Conservation (phyloP, 73 alveolate genomes). For the Paramecium sexaurelia region DNA sequence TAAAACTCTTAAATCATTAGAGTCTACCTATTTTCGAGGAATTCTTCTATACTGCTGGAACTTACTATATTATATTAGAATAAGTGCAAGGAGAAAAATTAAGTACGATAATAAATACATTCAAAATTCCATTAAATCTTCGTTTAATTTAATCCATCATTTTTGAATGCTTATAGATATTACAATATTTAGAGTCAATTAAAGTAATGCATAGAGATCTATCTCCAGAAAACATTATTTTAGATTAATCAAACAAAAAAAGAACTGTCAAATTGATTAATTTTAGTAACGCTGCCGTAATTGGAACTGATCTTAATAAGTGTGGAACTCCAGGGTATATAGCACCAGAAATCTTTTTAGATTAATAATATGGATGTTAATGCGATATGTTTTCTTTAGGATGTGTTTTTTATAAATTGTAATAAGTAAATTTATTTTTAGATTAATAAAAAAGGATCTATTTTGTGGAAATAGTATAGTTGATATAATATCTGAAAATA, state of each 20-base stretch:
- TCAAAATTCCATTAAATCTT: background rate
- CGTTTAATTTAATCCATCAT: background rate
- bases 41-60: background rate
- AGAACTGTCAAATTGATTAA: background rate
- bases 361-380: background rate
- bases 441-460: background rate
- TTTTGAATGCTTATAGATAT: background rate
- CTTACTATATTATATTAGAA: background rate
- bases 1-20: background rate
- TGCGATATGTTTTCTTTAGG: slow-evolving; percentile 63
- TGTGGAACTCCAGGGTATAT: slow-evolving; percentile 66
- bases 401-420: slow-evolving; percentile 56
- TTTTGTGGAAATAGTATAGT: background rate
- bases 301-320: background rate
- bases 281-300: background rate
- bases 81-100: background rate
- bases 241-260: background rate
- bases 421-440: background rate
- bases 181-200: background rate
- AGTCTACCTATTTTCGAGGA: background rate
- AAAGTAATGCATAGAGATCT: slow-evolving; percentile 53
- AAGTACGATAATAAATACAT: background rate
- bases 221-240: slow-evolving; percentile 47
- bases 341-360: slow-evolving; percentile 56
- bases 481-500: background rate